phyloP scores from a whole-genome alignment of 129 eudicot genomes.

The Helianthus annuus region DNA sequence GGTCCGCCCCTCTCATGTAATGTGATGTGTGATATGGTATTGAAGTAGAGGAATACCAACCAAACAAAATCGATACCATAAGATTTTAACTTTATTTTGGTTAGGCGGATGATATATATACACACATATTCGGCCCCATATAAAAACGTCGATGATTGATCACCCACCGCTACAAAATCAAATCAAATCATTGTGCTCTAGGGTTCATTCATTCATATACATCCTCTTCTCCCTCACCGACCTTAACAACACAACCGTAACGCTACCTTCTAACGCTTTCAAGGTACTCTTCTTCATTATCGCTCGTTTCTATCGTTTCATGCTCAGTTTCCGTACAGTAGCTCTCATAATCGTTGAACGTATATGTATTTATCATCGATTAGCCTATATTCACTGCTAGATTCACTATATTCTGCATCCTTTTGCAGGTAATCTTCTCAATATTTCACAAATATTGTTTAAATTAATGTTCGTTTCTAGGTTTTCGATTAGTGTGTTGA shows the following conservation, averaged over 20 bases:
- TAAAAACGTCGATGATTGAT: conserved; percentile 20
- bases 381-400: neutral
- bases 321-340: conserved; percentile 6
- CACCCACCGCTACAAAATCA: too few relatives aligned
- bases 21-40: too few relatives aligned
- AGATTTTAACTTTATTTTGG: too few relatives aligned
- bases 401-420: neutral
- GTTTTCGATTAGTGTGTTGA: too few relatives aligned
- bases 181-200: conserved; percentile 20
- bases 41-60: too few relatives aligned
- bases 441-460: too few relatives aligned
- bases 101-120: too few relatives aligned
- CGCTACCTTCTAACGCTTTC: conserved; percentile 9
- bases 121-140: too few relatives aligned
- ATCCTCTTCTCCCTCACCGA: conserved; percentile 22
- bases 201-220: conserved; percentile 32
- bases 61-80: too few relatives aligned
- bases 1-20: too few relatives aligned
- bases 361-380: neutral
- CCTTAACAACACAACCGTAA: conserved; percentile 15
- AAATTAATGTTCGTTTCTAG: too few relatives aligned
- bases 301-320: neutral
- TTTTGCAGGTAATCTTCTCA: neutral
- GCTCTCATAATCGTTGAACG: conserved; percentile 2
- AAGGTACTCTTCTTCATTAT: conserved; percentile 8